Evolutionary conservation across 2,329 filamentous ascomycete genomes (phyloP), one percentile per base, ranked within the genome.

Genomic region (Scytalidium lignicola): DNA sequence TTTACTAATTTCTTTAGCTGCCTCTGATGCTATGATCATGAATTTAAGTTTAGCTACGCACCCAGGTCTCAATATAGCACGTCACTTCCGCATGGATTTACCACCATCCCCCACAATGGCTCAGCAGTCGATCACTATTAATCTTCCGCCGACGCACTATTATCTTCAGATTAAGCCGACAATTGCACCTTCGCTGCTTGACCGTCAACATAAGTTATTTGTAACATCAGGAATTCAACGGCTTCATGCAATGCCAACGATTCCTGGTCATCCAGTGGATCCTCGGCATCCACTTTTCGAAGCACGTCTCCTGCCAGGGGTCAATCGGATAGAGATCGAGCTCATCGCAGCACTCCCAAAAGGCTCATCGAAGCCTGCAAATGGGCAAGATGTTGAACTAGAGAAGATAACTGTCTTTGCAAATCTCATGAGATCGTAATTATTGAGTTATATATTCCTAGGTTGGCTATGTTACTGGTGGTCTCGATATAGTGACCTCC

Each of bases 321-420:
- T 90, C 45, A 95, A 93, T 58, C 78, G 84, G 42, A 78, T 96
- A 45, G 86, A 90, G 58, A 76, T 95, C 7, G 86, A 92, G 59
- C 74, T 92, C 50, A 80, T 90, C 55, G 88, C 86, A 1, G 83
- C 84, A 6, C 75, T 88, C 41, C 80, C 78, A 1, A 79, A 74
- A 59, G 79, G 75, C 18, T 73, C 80, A 23, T 60, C 66, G 61
- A 80, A 76, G 52, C 69, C 76, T 32, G 70, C 74, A 0, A 75
- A 75, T 21, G 83, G 79, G 0, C 73, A 82, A 9, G 80, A 84
- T 53, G 78, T 85, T 29, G 89, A 93, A 63, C 72, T 91, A 54
- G 90, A 96, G 70, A 86, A 85, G 58, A 76, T 90, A 50, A 89
- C 82, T 1, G 74, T 93, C 22, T 87, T 87, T 67, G 78, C 86